Base-by-base conservation (phyloP, 306 rosid species). In the Cajanus cajan region DNA sequence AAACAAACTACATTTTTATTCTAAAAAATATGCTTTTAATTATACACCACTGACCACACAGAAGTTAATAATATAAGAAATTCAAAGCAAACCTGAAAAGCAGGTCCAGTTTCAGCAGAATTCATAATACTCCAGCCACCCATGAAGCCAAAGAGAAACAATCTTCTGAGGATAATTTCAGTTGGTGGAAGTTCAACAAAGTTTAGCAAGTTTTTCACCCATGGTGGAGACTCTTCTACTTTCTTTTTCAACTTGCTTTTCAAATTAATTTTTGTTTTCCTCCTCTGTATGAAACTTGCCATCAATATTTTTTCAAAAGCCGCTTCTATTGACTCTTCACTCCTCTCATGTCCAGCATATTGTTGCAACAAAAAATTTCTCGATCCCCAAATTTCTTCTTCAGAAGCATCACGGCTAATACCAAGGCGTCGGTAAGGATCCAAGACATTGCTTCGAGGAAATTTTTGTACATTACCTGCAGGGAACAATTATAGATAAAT, bases 171-270 rank as follows among this genome's bases (percentile, higher is more conserved):
- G 66, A 93, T 87, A 63, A 93, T 87, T 47, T 96, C 98, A 18
- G 85, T 75, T 0, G 98, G 96, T 39, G 99, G 96, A 83, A 91
- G 86, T 87, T 96, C 99, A 79, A 93, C 98, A 74, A 83, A 90
- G 78, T 78, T 73, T 74, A 96, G 90, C 83, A 91, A 84, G 82
- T 86, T 96, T 88, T 90, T 84, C 81, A 93, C 68, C 98, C 98
- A 96, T 47, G 99, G 92, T 39, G 99, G 99, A 77, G 99, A 96
- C 84, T 96, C 99, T 78, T 96, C 99, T 19, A 93, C 98, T 90
- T 91, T 86, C 92, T 91, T 91, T 78, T 93, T 96, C 88, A 96
- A 87, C 91, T 80, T 90, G 88, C 85, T 93, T 88, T 96, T 96
- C 90, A 96, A 78, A 78, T 96, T 96, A 66, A 93, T 96, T 82